Base-by-base conservation (phyloP, 2,329 filamentous ascomycete species). In the Hawksworthiomyces lignivorus region DNA sequence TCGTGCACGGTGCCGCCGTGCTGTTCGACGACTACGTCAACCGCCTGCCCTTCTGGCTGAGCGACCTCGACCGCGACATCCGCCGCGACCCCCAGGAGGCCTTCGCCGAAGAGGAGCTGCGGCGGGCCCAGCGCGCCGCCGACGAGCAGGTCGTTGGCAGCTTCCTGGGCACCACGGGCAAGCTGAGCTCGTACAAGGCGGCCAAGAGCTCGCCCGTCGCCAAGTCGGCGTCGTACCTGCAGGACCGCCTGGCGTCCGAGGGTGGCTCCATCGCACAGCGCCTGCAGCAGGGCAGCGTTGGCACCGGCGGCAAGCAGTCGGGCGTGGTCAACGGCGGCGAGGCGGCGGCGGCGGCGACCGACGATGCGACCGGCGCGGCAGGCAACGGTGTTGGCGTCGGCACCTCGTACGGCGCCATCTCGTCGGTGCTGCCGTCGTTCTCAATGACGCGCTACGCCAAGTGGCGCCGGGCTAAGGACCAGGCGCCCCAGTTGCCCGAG, bases 1-100 rank as follows among this genome's bases (percentile, higher is more conserved):
- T 97, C 54, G 84, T 94, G 3, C 90, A 98, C 55, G 92, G 92
- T 47, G 82, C 94, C 5, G 89, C 90, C 7, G 82, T 83, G 29
- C 72, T 98, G 3, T 97, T 97, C 52, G 92, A 97, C 55, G 87
- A 98, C 62, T 80, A 95, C 56, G 89, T 98, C 61, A 97, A 97
- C 65, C 89, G 80, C 48, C 80, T 97, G 56, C 92, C 92, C 12
- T 96, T 97, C 68, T 98, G 92, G 92, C 75, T 97, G 26, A 83
- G 83, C 54, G 85, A 94, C 48, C 73, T 97, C 32, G 90, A 96
- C 58, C 86, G 78, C 24, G 92, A 98, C 58, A 98, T 98, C 57
- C 82, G 90, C 52, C 87, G 86, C 58, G 89, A 97, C 58, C 92
- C 92, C 0, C 85, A 92, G 59, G 75, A 77, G 48, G 90, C 90